Percentiles rank a stretch among this genome's conserved stretches.
Evolutionary conservation across 805 yeast genomes (phyloP).

Genomic region (Yarrowia sp.): DNA sequence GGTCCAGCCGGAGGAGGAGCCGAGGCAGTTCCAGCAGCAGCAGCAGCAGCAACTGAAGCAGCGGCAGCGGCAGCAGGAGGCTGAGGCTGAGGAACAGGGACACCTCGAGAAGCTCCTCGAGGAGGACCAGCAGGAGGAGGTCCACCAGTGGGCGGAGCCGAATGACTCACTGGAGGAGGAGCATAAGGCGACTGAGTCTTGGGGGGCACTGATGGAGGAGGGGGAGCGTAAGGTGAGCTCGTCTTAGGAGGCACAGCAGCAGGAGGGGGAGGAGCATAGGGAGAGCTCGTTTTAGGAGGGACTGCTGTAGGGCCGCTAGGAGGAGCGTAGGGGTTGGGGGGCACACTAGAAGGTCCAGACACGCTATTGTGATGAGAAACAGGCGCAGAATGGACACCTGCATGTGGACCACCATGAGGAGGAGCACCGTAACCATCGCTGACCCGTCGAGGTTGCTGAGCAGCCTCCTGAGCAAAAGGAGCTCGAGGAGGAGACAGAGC

Average conservation of each 20-base stretch:
- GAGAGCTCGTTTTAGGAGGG: slow-evolving; percentile 32
- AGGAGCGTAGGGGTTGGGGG: slow-evolving; percentile 36
- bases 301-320: slow-evolving; percentile 22
- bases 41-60: slow-evolving; percentile 11
- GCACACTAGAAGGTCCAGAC: slow-evolving; percentile 13
- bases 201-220: slow-evolving; percentile 24
- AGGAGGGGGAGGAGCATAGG: slow-evolving; percentile 32
- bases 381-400: slow-evolving; percentile 28
- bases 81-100: slow-evolving; percentile 19
- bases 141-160: slow-evolving; percentile 14
- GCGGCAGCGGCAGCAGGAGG: slow-evolving; percentile 18
- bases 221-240: slow-evolving; percentile 28
- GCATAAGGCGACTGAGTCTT: slow-evolving; percentile 24
- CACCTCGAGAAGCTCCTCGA: slow-evolving; percentile 15
- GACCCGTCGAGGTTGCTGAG: slow-evolving; percentile 30
- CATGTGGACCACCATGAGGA: slow-evolving; percentile 12
- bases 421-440: slow-evolving; percentile 21
- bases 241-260: slow-evolving; percentile 27
- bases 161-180: slow-evolving; percentile 6
- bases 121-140: slow-evolving; percentile 18
- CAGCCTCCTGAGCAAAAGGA: slow-evolving; percentile 27
- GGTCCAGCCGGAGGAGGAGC: slow-evolving; percentile 25
- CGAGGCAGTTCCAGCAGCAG: slow-evolving; percentile 6
- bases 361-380: slow-evolving; percentile 21
- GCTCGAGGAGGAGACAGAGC: slow-evolving; percentile 34